Evolutionary conservation across 345 rosid species (phyloP), one percentile per base, ranked within the genome.

Genomic region (Turritis glabra): DNA sequence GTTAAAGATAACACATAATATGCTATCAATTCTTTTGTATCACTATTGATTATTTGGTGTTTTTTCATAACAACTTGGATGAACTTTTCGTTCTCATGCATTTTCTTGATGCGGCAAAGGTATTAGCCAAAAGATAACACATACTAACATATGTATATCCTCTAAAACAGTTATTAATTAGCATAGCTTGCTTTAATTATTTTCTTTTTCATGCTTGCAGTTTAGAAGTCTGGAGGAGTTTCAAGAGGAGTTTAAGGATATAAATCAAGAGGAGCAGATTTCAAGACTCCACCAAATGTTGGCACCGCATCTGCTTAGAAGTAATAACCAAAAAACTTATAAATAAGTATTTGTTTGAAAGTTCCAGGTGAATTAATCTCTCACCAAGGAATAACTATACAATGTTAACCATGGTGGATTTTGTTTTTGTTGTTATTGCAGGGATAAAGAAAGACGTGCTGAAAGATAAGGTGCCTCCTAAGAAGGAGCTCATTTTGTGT

Each of bases 21-120:
- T 41, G 7, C 1, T 15, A 2, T 40, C 17, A 14, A 40, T 14
- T 40, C 48, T 43, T 43, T 43, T 43, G 48, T n/a, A 43, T 43
- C 52, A 47, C 23, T 47, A 3, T 4, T 60, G 54, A 60, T 80
- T 43, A 19, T 76, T 52, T 79, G 82, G 48, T 69, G 7, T 19
- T 5, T 77, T 77, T 85, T 77, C 92, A 93, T 96, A 93, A 93
- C 87, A 93, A 91, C 77, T 80, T 93, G 84, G 93, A 89, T 78
- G 98, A 91, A 75, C 90, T 93, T 70, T 93, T 93, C 85, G 82
- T 86, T 92, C 98, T 93, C 54, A 93, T 93, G 97, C 96, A 93
- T 82, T 93, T 93, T 84, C 98, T 93, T 74, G 98, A 93, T 80
- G 95, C 89, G 62, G 91, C 87, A 68, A 93, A 91, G 94, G 96